These are phyloP conservation scores for Wickerhamomyces silvicola DNA, from an alignment of 805 yeast genomes.

Conservation along the genomic window DNA sequence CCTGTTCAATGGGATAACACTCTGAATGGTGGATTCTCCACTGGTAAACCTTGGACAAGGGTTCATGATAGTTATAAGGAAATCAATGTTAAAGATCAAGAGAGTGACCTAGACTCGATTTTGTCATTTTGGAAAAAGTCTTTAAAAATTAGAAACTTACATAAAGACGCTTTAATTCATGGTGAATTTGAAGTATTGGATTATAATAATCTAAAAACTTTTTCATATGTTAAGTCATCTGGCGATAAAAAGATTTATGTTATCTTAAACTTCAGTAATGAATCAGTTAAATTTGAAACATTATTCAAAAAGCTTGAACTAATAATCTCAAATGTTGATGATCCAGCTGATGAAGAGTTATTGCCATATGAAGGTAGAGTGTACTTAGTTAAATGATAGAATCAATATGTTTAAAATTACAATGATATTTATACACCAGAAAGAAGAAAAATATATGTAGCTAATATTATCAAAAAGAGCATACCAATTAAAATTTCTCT, in stretches of 20 bases:
- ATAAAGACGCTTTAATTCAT: conserved; percentile 37
- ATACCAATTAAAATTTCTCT: neutral
- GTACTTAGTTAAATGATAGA: conserved; percentile 19
- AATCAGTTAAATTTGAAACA: conserved; percentile 25
- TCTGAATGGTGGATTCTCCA: conserved; percentile 41
- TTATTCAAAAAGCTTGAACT: conserved; percentile 23
- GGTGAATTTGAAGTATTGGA: conserved; percentile 42
- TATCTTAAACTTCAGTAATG: conserved; percentile 37
- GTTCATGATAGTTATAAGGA: conserved; percentile 43
- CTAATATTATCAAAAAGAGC: neutral
- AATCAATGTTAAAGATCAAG: conserved; percentile 42
- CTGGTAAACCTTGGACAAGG: conserved; percentile 46
- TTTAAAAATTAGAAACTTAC: conserved; percentile 35
- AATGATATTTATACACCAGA: neutral
- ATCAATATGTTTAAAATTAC: neutral
- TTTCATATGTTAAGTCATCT: conserved; percentile 35
- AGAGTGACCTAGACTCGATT: conserved; percentile 38
- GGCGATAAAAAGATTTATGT: conserved; percentile 29
- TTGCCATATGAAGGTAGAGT: conserved; percentile 42
- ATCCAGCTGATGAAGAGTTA: conserved; percentile 22
- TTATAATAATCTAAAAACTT: conserved; percentile 33
- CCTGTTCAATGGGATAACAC: conserved; percentile 50
- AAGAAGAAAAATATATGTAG: neutral
- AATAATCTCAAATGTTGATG: conserved; percentile 27
- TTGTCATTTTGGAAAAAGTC: conserved; percentile 40